A percentile compares a stretch with the other conserved stretches of the same genome.
Conservation (phyloP, 768 basidiomycete genomes). For the Auriscalpium vulgare region DNA sequence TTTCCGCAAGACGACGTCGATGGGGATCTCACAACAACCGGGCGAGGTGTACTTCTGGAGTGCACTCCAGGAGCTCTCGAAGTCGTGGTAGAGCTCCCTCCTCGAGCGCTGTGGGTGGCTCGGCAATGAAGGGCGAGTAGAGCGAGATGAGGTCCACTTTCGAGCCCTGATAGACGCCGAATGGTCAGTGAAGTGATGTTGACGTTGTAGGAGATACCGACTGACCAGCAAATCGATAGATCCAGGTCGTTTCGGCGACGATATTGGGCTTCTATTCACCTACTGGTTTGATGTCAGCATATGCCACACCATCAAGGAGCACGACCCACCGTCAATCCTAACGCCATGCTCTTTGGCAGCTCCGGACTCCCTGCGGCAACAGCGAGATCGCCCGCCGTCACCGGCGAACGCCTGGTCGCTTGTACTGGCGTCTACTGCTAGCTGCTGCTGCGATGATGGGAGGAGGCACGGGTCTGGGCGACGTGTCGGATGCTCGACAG, state of each 20-base stretch:
- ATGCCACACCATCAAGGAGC: neutral
- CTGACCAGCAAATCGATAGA: neutral
- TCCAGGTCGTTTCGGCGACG: neutral
- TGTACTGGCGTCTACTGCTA: slow-evolving; percentile 17
- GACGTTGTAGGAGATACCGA: neutral
- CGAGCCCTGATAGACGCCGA: slow-evolving; percentile 21
- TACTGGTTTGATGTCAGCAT: neutral
- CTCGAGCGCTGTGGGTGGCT: slow-evolving; percentile 22
- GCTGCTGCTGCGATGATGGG: slow-evolving; percentile 32
- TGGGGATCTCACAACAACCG: slow-evolving; percentile 61
- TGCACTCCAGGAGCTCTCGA: slow-evolving; percentile 51
- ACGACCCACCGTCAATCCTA: too few relatives aligned
- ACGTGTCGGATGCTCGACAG: slow-evolving; percentile 55
- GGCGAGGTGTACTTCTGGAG: slow-evolving; percentile 36
- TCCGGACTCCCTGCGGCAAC: slow-evolving; percentile 14
- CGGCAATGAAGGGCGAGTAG: slow-evolving; percentile 60
- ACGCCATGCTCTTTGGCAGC: neutral
- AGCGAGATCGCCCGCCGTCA: slow-evolving; percentile 15
- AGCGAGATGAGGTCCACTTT: slow-evolving; percentile 60
- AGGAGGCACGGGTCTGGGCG: slow-evolving; percentile 29
- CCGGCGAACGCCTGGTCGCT: neutral
- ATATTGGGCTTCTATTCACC: neutral
- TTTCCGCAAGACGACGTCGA: slow-evolving; percentile 46
- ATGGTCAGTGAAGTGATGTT: neutral
- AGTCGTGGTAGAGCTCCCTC: slow-evolving; percentile 28